Evolutionary conservation across 2,329 filamentous ascomycete species (phyloP), one percentile per base, ranked within the genome.

Genomic region (Emydomyces testavorans): DNA sequence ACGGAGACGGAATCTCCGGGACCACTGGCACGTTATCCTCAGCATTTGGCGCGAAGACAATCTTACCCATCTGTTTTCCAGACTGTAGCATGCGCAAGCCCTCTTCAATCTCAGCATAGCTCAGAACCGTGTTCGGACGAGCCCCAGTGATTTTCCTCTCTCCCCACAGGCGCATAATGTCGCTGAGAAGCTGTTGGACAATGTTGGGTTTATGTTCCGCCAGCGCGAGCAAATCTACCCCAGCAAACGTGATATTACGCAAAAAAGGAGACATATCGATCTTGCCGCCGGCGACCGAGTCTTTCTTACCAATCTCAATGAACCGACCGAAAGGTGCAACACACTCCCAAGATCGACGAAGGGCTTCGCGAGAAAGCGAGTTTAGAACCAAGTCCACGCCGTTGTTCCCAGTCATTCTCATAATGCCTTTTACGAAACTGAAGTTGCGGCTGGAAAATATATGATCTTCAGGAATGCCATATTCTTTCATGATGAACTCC

Each of bases 331-430:
- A 53, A 8, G 31, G 39, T 2, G 54, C 54, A 29, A 54, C 29
- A 24, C 49, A 53, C 10, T 46, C 24, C 51, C 47, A 53, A n/a
- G 51, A 49, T 15, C 29, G 29, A 20, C 34, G 42, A 11, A 54
- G 43, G 3, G 37, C 18, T 21, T 56, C 53, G 3, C 51, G 51
- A 18, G 48, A 37, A 8, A 53, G 41, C 15, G 51, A 56, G 24
- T 56, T 55, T 10, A 56, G 31, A 24, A 53, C 48, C 6, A 54
- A 35, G 26, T 55, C 54, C 1, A 56, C 48, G n/a, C 54, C 54
- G 6, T 13, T 16, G n/a, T 43, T 32, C 3, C 45, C 38, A 11
- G 53, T 56, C 21, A 51, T 6, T 4, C 48, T 31, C 51, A 41
- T 51, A 20, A 56, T 46, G 3, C 42, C 49, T 15, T 52, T 39